These are phyloP conservation scores for Apostasia shenzhenica DNA, from an alignment of 106 monocot species.

Conservation along the genomic window DNA sequence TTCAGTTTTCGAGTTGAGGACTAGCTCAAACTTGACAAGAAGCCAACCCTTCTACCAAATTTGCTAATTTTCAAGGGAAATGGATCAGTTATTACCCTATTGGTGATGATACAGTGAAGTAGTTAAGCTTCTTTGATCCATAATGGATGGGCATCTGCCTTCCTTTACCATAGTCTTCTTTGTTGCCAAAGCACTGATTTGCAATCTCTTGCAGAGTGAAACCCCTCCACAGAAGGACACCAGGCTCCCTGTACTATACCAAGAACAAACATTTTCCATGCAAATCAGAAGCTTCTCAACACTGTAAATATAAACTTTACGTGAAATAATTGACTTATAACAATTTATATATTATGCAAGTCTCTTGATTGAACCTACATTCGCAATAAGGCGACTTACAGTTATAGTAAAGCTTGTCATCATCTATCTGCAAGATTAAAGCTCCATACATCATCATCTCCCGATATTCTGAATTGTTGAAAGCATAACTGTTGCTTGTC, in stretches of 20 bases:
- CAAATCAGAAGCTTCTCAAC: constrained; percentile 1
- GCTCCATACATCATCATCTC: no score
- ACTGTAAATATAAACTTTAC: neutral
- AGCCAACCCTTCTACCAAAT: neutral
- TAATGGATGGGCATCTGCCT: constrained; percentile 94
- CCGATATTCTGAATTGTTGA: no score
- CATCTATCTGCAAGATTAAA: no score
- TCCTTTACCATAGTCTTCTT: constrained; percentile 82
- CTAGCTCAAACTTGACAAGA: neutral
- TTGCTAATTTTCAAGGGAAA: neutral
- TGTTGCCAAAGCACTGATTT: constrained; percentile 82
- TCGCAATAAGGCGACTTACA: no score
- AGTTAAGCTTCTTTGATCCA: constrained; percentile 71
- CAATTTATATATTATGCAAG: neutral
- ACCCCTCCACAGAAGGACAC: constrained; percentile 83
- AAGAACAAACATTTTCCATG: constrained; percentile 5
- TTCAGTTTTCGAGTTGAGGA: neutral
- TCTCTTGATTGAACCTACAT: no score
- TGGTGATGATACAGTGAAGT: constrained; percentile 84
- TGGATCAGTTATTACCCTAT: constrained; percentile 52
- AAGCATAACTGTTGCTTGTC: no score
- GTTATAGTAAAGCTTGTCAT: neutral
- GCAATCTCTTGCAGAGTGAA: constrained; percentile 85
- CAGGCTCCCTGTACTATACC: constrained; percentile 90
- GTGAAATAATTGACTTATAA: neutral